These are phyloP conservation scores for Calonectria montana DNA, from an alignment of 2,329 filamentous ascomycete genomes.

Conservation along the genomic window DNA sequence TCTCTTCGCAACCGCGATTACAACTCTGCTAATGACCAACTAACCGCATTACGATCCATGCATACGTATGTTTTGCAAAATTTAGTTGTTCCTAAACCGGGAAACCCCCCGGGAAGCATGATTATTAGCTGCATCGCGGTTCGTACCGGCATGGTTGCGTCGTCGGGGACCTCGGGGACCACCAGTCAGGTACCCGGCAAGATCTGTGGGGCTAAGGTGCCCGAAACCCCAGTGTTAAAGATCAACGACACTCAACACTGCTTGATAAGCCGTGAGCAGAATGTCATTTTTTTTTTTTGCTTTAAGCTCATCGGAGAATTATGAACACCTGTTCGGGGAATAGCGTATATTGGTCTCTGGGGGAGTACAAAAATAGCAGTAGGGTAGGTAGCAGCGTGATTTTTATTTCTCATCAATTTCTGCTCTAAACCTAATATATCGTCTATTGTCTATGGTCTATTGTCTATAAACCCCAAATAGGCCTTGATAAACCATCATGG, in stretches of 20 bases:
- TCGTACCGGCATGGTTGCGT: not conserved
- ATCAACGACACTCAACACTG: not conserved
- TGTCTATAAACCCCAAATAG: not conserved
- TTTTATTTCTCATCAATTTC: too few species aligned
- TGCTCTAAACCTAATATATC: not conserved
- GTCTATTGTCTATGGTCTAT: not conserved
- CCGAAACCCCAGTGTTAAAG: not conserved
- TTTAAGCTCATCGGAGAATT: not conserved
- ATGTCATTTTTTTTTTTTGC: too few species aligned
- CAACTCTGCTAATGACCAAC: not conserved
- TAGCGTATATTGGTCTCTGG: not conserved
- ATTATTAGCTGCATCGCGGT: not conserved
- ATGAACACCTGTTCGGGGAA: not conserved
- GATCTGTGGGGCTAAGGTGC: not conserved
- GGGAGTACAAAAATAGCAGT: too few species aligned
- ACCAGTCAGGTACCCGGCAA: not conserved
- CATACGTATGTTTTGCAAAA: not conserved
- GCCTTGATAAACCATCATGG: not conserved
- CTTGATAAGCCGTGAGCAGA: not conserved
- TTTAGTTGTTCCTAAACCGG: not conserved
- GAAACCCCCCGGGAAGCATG: not conserved
- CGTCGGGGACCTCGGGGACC: conserved; percentile 23
- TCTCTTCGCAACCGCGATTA: not conserved
- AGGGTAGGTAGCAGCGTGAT: too few species aligned
- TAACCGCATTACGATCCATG: not conserved